Percentiles rank a stretch among this genome's conserved stretches.
These are phyloP conservation scores for Ceratocystis colombiana DNA, from an alignment of 2,329 filamentous ascomycete species.

Conservation along the genomic window DNA sequence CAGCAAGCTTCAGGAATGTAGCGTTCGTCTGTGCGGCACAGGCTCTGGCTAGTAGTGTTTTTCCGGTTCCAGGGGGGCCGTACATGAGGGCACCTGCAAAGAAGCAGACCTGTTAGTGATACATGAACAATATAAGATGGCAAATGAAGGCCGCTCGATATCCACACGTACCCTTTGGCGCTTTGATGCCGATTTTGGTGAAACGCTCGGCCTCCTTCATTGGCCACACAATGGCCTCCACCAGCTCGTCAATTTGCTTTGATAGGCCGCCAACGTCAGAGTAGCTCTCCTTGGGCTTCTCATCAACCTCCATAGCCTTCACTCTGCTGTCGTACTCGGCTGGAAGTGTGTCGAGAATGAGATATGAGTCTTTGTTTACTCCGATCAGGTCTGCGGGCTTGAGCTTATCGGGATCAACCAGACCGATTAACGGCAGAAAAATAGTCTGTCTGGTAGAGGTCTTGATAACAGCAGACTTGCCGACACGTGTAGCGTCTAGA, in stretches of 20 bases:
- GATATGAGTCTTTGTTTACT: conserved; percentile 98
- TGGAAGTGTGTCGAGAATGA: conserved; percentile 90
- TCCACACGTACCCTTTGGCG: conserved; percentile 73
- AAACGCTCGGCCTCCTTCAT: conserved; percentile 99
- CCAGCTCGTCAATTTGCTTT: conserved; percentile 98
- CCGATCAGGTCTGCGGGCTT: conserved; percentile 95
- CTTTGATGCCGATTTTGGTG: conserved; percentile 99
- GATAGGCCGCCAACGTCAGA: conserved; percentile 93
- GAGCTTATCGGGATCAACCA: conserved; percentile 88
- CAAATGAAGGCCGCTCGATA: neutral
- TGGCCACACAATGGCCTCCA: conserved; percentile 97
- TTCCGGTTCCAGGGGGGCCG: conserved; percentile 80
- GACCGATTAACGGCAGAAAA: conserved; percentile 90
- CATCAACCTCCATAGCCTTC: conserved; percentile 99
- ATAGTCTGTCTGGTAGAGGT: conserved; percentile 97
- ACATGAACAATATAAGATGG: conserved; percentile 24
- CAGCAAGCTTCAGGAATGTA: conserved; percentile 96
- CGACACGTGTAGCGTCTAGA: conserved; percentile 87
- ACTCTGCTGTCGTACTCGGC: conserved; percentile 98
- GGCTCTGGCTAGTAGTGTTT: conserved; percentile 84
- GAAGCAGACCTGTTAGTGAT: conserved; percentile 8
- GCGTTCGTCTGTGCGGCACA: conserved; percentile 97
- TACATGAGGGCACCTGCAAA: conserved; percentile 87
- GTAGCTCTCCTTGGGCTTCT: conserved; percentile 99
- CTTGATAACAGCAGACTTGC: conserved; percentile 98